Base-by-base conservation (phyloP, 2,329 filamentous ascomycete genomes). In the Phaeomoniella chlamydospora region DNA sequence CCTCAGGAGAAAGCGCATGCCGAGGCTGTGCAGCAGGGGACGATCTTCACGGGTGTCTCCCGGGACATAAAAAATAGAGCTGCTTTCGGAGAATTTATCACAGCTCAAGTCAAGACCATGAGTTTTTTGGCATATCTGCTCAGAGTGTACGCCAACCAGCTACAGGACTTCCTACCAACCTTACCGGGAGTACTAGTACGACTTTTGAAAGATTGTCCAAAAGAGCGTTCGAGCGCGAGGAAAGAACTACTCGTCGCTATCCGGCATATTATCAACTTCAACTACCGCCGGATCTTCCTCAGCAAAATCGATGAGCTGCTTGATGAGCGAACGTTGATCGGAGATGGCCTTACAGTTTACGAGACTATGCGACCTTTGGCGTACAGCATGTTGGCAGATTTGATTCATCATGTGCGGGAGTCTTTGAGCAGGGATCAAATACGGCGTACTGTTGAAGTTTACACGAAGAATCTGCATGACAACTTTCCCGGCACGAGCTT, bases 31-130 rank as follows among this genome's bases (percentile, higher is more conserved):
- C 74, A 77, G 1, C 80, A 77, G 49, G 80, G 79, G 12, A 80
- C 77, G 19, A 80, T 93, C 11, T 94, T 96, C 52, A 90, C 85
- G 0, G 88, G 90, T 2, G 84, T 98, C 36, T 93, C 85, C 59
- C 82, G 82, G 33, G 82, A 85, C 39, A 94, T 99, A 51, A 88
- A 85, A 59, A 94, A 96, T 49, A 72, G 87, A 39, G 81, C 81
- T 10, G 88, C 87, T 1, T 99, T 96, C 62, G 90, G 88, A 22
- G 92, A 98, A 49, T 93, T 96, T 46, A 92, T 98, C 44, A 96
- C 86, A 0, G 86, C 88, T 1, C 92, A 99, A 56, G 90, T 98
- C 12, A 96, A 99, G 65, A 96, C 88, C 0, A 96, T 98, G 88
- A 96, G 87, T 50, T 98, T 98, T 50, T 57, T 98, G 45, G 92